Evolutionary conservation across 441 rosid species (phyloP).

Genomic region (Aleurites moluccanus): DNA sequence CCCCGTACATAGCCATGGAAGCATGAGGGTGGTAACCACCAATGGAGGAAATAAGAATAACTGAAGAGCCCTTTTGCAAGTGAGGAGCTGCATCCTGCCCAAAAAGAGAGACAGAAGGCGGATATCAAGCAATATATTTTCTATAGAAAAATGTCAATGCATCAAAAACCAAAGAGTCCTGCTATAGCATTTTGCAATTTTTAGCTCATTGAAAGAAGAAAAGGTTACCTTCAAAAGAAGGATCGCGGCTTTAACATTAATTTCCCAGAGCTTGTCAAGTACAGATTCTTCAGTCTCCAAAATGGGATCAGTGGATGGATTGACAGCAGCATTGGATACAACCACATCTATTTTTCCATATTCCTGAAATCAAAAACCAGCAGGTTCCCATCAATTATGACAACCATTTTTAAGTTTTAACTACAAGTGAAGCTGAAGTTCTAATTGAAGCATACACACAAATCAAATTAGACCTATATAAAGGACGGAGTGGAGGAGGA

Average conservation of each 20-base stretch:
- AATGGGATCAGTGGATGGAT: slow-evolving; percentile 54
- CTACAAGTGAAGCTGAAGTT: neutral
- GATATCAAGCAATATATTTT: neutral
- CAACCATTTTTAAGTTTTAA: neutral
- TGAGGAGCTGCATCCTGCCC: slow-evolving; percentile 79
- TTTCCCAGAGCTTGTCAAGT: slow-evolving; percentile 74
- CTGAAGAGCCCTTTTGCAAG: slow-evolving; percentile 72
- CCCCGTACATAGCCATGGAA: slow-evolving; percentile 83
- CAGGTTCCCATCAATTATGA: neutral
- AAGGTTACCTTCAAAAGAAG: slow-evolving; percentile 49
- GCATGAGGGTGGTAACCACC: slow-evolving; percentile 56
- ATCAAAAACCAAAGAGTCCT: neutral
- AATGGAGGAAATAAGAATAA: slow-evolving; percentile 73
- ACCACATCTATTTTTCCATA: slow-evolving; percentile 64
- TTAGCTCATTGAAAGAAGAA: neutral
- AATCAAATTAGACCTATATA: neutral
- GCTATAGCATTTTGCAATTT: neutral
- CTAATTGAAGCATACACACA: neutral
- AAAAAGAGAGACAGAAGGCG: neutral
- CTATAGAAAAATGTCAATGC: neutral
- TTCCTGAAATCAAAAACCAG: slow-evolving; percentile 45
- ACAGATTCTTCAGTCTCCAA: slow-evolving; percentile 48
- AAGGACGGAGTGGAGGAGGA: neutral
- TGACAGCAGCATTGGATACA: slow-evolving; percentile 65
- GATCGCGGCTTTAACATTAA: slow-evolving; percentile 67